Percentiles rank a stretch among this genome's conserved stretches.
Conservation (phyloP, 768 basidiomycete genomes). For the Lactarius pseudohatsudake region DNA sequence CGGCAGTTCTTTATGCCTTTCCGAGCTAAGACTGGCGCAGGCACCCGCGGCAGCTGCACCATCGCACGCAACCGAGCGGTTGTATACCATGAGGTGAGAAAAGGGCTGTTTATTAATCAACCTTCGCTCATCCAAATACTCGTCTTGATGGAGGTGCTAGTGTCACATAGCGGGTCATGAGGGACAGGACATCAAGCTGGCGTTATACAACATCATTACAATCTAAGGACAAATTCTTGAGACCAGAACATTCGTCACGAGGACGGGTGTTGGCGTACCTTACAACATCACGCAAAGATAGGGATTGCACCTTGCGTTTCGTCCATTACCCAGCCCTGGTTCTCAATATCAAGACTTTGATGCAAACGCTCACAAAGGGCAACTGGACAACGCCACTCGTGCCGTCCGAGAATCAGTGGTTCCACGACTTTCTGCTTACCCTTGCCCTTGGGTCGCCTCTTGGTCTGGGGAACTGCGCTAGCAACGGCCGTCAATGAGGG, state of each 20-base stretch:
- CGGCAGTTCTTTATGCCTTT: background rate
- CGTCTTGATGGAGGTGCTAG: background rate
- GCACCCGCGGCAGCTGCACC: background rate
- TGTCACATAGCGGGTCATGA: background rate
- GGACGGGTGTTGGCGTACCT: conserved; percentile 10
- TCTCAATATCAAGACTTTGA: conserved; percentile 24
- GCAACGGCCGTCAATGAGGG: background rate
- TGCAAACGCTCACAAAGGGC: conserved; percentile 24
- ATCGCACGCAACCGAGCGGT: background rate
- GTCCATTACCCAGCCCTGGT: conserved; percentile 28
- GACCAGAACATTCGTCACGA: background rate
- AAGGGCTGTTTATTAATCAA: conserved; percentile 17
- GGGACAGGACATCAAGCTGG: background rate
- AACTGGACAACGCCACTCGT: conserved; percentile 30
- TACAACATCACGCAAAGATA: conserved; percentile 24
- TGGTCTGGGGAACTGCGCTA: background rate
- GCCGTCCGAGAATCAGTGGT: conserved; percentile 20
- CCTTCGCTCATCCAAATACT: background rate
- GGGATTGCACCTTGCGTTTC: conserved; percentile 27
- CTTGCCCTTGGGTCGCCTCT: conserved; percentile 22
- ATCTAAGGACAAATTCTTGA: background rate
- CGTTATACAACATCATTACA: conserved; percentile 8
- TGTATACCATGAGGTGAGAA: conserved; percentile 15
- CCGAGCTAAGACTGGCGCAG: background rate
- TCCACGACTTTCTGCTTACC: conserved; percentile 26